These are phyloP conservation scores for Tetrastigma voinierianum DNA, from an alignment of 164 flowering plant genomes.

Conservation along the genomic window DNA sequence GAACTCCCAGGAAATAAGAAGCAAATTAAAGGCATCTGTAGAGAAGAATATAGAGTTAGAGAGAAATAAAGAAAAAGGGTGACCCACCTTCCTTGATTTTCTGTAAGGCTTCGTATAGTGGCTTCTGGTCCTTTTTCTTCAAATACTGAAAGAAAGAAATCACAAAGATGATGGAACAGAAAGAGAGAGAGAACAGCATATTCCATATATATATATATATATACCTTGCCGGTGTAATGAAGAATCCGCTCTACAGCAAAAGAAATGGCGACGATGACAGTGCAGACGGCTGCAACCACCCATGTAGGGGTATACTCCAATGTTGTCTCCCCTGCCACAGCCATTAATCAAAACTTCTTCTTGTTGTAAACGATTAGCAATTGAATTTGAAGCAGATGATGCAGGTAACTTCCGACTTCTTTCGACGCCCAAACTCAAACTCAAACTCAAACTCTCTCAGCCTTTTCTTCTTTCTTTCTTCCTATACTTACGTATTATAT, in stretches of 20 bases:
- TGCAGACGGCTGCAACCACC: conserved; percentile 66
- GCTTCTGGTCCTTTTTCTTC: conserved; percentile 67
- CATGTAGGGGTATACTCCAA: conserved; percentile 74
- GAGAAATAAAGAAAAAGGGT: background rate
- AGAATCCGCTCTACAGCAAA: conserved; percentile 50
- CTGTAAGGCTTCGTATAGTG: conserved; percentile 70
- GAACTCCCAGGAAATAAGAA: background rate
- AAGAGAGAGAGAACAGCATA: background rate
- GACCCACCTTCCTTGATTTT: conserved; percentile 78
- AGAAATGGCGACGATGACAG: conserved; percentile 56
- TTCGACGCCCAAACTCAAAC: too few species aligned
- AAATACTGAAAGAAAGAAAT: conserved; percentile 33
- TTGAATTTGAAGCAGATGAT: background rate
- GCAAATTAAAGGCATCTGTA: conserved; percentile 4
- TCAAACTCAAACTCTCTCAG: too few species aligned
- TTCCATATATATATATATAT: background rate
- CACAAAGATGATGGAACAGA: background rate
- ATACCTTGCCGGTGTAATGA: conserved; percentile 53
- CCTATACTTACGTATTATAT: too few species aligned
- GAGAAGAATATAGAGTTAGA: too few species aligned
- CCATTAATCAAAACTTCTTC: conserved; percentile 8
- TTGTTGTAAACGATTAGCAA: too few species aligned
- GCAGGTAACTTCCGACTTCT: too few species aligned
- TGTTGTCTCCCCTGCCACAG: conserved; percentile 25
- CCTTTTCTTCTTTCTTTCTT: too few species aligned